Conservation (phyloP, 441 rosid genomes). For the Capsella rubella region DNA sequence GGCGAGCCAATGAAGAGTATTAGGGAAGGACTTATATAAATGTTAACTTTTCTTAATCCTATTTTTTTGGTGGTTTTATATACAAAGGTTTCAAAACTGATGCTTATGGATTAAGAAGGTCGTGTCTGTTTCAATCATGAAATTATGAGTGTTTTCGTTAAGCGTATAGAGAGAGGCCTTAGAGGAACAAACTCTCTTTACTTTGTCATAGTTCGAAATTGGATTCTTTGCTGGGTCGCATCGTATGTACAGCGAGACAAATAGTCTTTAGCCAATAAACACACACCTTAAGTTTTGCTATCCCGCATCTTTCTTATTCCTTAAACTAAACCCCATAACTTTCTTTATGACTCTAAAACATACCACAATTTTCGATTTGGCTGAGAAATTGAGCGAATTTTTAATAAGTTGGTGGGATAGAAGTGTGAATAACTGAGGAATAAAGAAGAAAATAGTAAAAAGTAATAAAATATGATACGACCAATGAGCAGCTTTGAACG, state of each 20-base stretch:
- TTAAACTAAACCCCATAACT: background rate
- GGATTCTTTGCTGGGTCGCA: background rate
- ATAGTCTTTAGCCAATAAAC: background rate
- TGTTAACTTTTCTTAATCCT: background rate
- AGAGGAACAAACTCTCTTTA: no score
- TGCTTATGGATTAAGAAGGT: slow-evolving; percentile 3
- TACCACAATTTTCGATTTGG: no score
- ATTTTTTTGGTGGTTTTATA: background rate
- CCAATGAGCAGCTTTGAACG: slow-evolving; percentile 22
- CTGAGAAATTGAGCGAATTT: background rate
- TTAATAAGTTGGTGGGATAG: slow-evolving; percentile 1
- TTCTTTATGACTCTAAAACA: background rate
- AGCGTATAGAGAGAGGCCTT: background rate
- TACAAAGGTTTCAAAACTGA: slow-evolving; percentile 16
- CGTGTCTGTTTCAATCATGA: background rate
- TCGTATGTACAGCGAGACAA: background rate
- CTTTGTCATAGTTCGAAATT: background rate
- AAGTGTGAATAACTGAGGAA: slow-evolving; percentile 10
- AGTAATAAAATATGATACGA: slow-evolving; percentile 22
- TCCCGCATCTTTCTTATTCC: background rate
- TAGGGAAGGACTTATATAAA: background rate
- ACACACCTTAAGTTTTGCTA: background rate
- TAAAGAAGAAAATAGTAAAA: slow-evolving; percentile 6
- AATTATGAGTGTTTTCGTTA: background rate
- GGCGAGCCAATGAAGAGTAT: slow-evolving; percentile 13